Evolutionary conservation across 2,329 filamentous ascomycete genomes (phyloP).

Genomic region (Penicillium sp.): DNA sequence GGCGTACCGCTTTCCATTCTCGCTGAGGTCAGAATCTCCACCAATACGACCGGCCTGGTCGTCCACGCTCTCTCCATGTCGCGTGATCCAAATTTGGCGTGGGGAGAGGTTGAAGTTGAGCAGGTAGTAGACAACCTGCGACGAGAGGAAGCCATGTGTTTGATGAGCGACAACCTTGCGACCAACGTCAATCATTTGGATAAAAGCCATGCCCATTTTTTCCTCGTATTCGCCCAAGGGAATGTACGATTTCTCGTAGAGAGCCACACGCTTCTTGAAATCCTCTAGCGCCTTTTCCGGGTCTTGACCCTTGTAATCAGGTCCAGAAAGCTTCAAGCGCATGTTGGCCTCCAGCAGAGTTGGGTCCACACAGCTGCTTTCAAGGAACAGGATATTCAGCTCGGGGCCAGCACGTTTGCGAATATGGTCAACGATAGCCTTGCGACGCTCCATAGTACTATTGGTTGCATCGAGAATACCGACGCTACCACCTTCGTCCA

Average conservation of each 20-base stretch:
- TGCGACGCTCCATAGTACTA: constrained; percentile 82
- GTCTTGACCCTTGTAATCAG: constrained; percentile 94
- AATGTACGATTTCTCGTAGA: constrained; percentile 93
- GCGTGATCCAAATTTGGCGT: constrained; percentile 95
- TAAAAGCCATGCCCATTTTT: constrained; percentile 85
- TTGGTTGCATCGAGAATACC: constrained; percentile 98
- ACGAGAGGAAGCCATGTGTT: constrained; percentile 86
- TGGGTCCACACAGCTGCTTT: constrained; percentile 87
- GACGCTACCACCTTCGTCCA: constrained; percentile 78
- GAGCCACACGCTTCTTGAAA: constrained; percentile 87
- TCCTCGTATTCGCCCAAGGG: constrained; percentile 91
- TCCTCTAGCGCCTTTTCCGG: constrained; percentile 80
- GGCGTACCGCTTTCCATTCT: constrained; percentile 77
- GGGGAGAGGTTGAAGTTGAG: constrained; percentile 96
- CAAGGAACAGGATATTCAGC: constrained; percentile 89
- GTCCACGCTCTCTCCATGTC: constrained; percentile 88
- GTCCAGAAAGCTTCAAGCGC: constrained; percentile 92
- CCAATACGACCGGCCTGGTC: constrained; percentile 87
- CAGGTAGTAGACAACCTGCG: constrained; percentile 89
- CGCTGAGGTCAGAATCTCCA: constrained; percentile 81
- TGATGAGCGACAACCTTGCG: constrained; percentile 90
- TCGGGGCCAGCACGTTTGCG: constrained; percentile 77
- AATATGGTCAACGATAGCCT: constrained; percentile 80
- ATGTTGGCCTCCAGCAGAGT: constrained; percentile 91
- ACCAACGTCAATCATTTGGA: constrained; percentile 97